Conservation (phyloP, 441 rosid species). For the Raphanus hybrid region DNA sequence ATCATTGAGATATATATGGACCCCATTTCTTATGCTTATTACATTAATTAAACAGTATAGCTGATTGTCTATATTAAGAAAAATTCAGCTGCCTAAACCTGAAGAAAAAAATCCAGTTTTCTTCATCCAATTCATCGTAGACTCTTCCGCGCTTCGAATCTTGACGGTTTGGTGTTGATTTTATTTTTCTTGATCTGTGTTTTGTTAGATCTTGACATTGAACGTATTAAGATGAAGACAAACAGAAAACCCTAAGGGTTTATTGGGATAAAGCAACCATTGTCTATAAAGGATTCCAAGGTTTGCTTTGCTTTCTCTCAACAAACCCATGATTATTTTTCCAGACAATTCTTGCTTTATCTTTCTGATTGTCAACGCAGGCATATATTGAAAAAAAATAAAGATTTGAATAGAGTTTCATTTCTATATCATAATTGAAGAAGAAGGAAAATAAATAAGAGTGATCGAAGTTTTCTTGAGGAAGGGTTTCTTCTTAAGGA, state of each 20-base stretch:
- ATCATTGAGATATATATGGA: constrained; percentile 27
- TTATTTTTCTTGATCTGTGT: not conserved
- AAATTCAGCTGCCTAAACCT: constrained; percentile 26
- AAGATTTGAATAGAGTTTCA: not conserved
- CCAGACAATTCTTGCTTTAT: not conserved
- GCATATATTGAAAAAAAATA: not conserved
- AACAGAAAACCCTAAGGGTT: constrained; percentile 36
- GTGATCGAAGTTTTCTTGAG: not conserved
- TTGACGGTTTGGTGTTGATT: constrained; percentile 24
- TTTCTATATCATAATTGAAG: not conserved
- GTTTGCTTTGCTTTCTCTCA: constrained; percentile 28
- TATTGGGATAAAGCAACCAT: constrained; percentile 29
- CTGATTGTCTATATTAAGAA: constrained; percentile 43
- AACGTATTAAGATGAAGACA: constrained; percentile 4
- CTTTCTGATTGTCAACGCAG: constrained; percentile 33
- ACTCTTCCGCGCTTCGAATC: constrained; percentile 30
- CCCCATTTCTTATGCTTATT: constrained; percentile 27
- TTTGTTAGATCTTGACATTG: not conserved
- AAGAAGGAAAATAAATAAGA: not conserved
- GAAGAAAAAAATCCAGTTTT: constrained; percentile 20
- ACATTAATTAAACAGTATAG: not conserved
- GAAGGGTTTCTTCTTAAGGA: constrained; percentile 9
- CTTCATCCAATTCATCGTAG: constrained; percentile 25
- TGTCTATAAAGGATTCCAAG: constrained; percentile 28
- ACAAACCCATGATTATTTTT: not conserved